Evolutionary conservation across 163 green algal species (phyloP), one percentile per base, ranked within the genome.

Genomic region (Picocystis sp.): DNA sequence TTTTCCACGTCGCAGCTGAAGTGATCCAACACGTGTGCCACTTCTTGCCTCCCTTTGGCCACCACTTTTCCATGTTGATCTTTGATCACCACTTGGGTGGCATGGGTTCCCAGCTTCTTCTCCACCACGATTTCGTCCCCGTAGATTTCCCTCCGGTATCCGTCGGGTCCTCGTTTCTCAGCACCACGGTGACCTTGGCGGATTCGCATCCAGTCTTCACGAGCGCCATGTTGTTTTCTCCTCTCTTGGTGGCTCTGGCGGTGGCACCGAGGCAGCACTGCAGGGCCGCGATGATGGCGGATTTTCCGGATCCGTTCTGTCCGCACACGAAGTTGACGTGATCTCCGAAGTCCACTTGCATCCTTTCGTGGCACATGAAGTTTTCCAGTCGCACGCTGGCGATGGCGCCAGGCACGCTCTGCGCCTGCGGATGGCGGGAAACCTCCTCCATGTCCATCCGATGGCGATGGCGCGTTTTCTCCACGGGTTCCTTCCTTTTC

Each of bases 321-420:
- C 88, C 88, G 2, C 61, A 82, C 14, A 97, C 71, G 56, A 96
- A 84, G 42, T 86, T 96, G 13, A 97, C 77, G 56, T 93, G 74
- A 3, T 67, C 9, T n/a, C 65, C 66, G 25, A 94, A 81, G 1
- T 83, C 65, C 15, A 94, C 67, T 46, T 80, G 66, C 44, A 92
- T 79, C 56, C 86, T 67, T 19, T 72, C 46, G 58, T 94, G 84
- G 66, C 76, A 87, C 84, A 93, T 94, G 67, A 94, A 93, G 57
- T 93, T 84, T 48, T 75, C 58, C 10, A 88, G 22, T 22, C 60
- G 55, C 15, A 91, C 64, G 23, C 41, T 54, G 38, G 73, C 63
- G 17, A 91, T 55, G 47, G 29, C 8, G 29, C 29, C 29, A 38
- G 29, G 29, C 29, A 38, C 29, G 29, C 8, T 5, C 5, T 38